These are phyloP conservation scores for Neofusicoccum kwambonambiense DNA, from an alignment of 2,329 filamentous ascomycete species.

Conservation along the genomic window DNA sequence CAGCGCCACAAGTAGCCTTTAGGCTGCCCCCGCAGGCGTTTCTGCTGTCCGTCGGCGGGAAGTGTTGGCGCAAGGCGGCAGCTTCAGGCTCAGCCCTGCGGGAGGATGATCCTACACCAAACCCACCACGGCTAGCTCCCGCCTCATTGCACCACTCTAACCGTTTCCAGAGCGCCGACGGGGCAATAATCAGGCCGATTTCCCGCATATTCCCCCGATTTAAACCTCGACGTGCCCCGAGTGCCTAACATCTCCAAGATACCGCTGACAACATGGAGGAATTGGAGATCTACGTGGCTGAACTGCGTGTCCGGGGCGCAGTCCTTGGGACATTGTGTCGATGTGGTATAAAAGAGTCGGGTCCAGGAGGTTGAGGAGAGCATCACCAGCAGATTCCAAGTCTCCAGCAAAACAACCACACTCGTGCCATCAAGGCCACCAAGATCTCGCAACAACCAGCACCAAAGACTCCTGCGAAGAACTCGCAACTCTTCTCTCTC, in stretches of 20 bases:
- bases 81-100: too few relatives aligned
- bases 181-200: conserved; percentile 1
- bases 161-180: background rate
- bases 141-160: background rate
- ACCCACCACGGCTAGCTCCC: background rate
- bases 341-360: background rate
- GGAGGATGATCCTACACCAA: background rate
- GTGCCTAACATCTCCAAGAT: background rate
- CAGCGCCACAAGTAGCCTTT: too few relatives aligned
- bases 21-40: too few relatives aligned
- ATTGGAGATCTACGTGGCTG: background rate
- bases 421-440: too few relatives aligned
- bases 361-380: background rate
- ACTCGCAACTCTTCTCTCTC: too few relatives aligned
- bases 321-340: background rate
- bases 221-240: background rate
- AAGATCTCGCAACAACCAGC: too few relatives aligned
- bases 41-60: too few relatives aligned
- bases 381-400: background rate
- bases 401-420: background rate
- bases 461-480: too few relatives aligned
- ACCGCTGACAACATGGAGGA: background rate
- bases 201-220: background rate
- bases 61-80: too few relatives aligned
- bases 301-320: background rate